Evolutionary conservation across 192 early-diverging fungal species (phyloP), one percentile per base, ranked within the genome.

Genomic region (Backusella sp.): DNA sequence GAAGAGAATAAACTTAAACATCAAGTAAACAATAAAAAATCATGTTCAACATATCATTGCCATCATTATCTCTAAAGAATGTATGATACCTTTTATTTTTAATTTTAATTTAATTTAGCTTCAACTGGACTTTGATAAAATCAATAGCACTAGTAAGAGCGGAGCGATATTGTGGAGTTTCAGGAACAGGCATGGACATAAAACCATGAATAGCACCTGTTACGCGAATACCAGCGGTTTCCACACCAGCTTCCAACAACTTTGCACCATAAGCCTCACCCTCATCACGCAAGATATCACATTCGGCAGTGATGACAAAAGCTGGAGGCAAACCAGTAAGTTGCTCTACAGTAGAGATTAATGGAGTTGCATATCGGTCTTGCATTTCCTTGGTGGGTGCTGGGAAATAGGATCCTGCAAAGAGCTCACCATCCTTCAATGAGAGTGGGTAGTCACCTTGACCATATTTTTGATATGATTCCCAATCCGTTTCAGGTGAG

Each of bases 281-380:
- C 26, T 73, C 77, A 49, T 78, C 77, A 15, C 77, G 53, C 30
- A 78, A 65, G 19, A 78, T 72, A 68, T 78, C 77, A 32, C 59
- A 66, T 42, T 78, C 77, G 26, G 56, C 72, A 6, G 77, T 78
- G 15, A 78, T 68, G 6, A 78, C 66, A 21, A 78, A 67, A 39
- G 77, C 77, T 8, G 37, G 56, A 0, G 77, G 72, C 1, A 78
- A 37, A 9, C 77, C 77, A n/a, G 17, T 39, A 17, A 78, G 41
- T 17, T 73, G 59, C 3, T 75, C 74, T 1, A 44, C 21, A 11
- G 74, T 68, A 12, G 67, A 66, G 21, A 69, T 35, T 14, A 69
- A 11, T 0, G 68, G 68, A 9, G 68, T 37, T 21, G 37, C 37
- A 69, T 26, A 69, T 4, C 21, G n/a, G 36, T 69, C 11, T 41